Conservation (phyloP, 345 rosid genomes). For the Salix arbutifolia region DNA sequence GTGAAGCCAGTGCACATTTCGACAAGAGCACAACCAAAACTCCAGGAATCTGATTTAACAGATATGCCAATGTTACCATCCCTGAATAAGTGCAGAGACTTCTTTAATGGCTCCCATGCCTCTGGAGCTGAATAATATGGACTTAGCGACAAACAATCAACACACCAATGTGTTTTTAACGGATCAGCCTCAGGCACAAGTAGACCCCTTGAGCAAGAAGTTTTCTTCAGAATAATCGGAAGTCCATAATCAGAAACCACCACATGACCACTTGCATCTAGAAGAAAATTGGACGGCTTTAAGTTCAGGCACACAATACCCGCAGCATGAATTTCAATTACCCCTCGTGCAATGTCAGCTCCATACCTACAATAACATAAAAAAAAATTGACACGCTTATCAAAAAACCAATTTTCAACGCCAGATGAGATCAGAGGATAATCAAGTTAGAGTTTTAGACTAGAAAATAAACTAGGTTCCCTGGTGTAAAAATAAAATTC, state of each 20-base stretch:
- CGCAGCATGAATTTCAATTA: slow-evolving; percentile 95
- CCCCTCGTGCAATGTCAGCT: slow-evolving; percentile 88
- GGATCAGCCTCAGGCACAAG: slow-evolving; percentile 51
- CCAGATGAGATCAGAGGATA: not conserved
- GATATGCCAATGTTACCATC: slow-evolving; percentile 89
- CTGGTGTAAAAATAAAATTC: too few relatives aligned
- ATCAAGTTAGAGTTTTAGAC: not conserved
- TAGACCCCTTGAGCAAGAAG: slow-evolving; percentile 66
- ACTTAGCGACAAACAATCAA: slow-evolving; percentile 82
- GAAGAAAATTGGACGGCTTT: slow-evolving; percentile 92
- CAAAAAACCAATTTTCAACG: not conserved
- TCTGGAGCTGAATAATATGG: slow-evolving; percentile 95
- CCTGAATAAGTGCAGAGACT: slow-evolving; percentile 81
- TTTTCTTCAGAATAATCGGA: slow-evolving; percentile 83
- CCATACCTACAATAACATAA: slow-evolving; percentile 65
- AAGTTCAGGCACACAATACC: slow-evolving; percentile 94
- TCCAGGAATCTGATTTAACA: slow-evolving; percentile 95
- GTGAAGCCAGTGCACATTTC: slow-evolving; percentile 99
- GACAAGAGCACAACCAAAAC: slow-evolving; percentile 96
- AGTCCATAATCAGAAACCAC: slow-evolving; percentile 96
- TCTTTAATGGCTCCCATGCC: slow-evolving; percentile 98
- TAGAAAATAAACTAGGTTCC: too few relatives aligned
- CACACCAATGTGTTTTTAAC: slow-evolving; percentile 56
- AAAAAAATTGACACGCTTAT: not conserved
- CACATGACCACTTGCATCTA: slow-evolving; percentile 74